Conservation (phyloP, 805 yeast genomes). For the Candida chauliodis region DNA sequence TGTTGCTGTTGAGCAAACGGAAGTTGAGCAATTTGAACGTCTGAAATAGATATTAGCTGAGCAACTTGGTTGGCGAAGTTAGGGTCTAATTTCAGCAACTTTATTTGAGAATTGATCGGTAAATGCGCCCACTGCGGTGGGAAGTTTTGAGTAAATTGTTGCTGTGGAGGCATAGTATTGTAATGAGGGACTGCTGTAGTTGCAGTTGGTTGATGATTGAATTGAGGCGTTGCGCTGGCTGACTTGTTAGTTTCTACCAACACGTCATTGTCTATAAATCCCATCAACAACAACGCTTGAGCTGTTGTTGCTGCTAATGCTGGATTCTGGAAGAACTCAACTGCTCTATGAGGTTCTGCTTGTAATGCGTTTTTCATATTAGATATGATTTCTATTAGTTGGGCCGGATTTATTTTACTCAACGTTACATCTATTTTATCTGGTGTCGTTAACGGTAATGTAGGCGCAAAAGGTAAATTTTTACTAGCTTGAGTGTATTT, state of each 20-base stretch:
- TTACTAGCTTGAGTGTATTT: constrained; percentile 52
- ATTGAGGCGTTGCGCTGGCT: constrained; percentile 17
- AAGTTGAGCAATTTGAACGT: constrained; percentile 46
- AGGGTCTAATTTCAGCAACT: constrained; percentile 48
- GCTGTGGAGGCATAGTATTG: constrained; percentile 9
- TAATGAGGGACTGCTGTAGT: constrained; percentile 1
- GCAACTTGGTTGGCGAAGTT: constrained; percentile 57
- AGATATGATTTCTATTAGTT: constrained; percentile 64
- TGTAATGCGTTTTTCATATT: constrained; percentile 57
- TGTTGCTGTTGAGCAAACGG: constrained; percentile 52
- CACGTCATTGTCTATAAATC: constrained; percentile 66
- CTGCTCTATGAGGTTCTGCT: constrained; percentile 48
- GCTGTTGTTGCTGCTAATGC: constrained; percentile 64
- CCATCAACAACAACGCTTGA: constrained; percentile 74
- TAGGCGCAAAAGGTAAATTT: constrained; percentile 48
- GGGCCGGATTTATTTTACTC: constrained; percentile 65
- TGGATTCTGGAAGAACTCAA: constrained; percentile 51
- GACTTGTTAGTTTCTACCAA: constrained; percentile 52
- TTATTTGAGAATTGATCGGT: constrained; percentile 46
- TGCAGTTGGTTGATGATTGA: constrained; percentile 11
- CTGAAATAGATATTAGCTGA: constrained; percentile 49
- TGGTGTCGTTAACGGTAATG: constrained; percentile 42
- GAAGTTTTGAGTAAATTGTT: constrained; percentile 10
- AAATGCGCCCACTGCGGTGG: constrained; percentile 45
- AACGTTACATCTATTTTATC: constrained; percentile 62